These are phyloP conservation scores for Tilletia setariae DNA, from an alignment of 1,284 basidiomycete genomes.

Conservation along the genomic window DNA sequence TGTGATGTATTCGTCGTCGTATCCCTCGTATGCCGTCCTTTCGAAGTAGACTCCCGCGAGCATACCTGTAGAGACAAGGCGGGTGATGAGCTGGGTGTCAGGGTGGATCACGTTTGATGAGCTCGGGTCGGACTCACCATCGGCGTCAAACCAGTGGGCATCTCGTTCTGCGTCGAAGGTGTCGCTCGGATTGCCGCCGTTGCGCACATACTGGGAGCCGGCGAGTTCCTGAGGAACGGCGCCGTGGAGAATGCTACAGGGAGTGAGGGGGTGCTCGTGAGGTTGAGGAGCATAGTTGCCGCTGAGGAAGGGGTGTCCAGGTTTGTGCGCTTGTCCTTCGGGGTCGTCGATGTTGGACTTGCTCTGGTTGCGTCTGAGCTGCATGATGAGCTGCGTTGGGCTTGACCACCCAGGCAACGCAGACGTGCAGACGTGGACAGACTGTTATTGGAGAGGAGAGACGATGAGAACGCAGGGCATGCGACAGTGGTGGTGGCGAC, in stretches of 20 bases:
- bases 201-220: slow-evolving; percentile 57
- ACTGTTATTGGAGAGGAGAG: no score
- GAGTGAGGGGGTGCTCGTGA: slow-evolving; percentile 46
- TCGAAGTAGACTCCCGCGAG: slow-evolving; percentile 59
- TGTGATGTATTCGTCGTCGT: slow-evolving; percentile 26
- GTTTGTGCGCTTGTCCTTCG: neutral
- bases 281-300: slow-evolving; percentile 55
- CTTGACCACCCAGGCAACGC: no score
- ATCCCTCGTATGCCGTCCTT: slow-evolving; percentile 20
- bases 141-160: slow-evolving; percentile 53
- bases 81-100: neutral
- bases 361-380: neutral
- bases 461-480: no score
- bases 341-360: neutral
- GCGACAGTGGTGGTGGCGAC: no score
- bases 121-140: slow-evolving; percentile 23
- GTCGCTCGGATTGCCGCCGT: slow-evolving; percentile 58
- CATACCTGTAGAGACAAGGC: slow-evolving; percentile 51
- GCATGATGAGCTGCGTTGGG: neutral
- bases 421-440: no score
- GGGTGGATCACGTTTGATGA: no score
- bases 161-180: slow-evolving; percentile 38
- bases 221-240: slow-evolving; percentile 49
- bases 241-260: slow-evolving; percentile 42
- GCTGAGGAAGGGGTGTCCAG: slow-evolving; percentile 48